A percentile compares a stretch with the other conserved stretches of the same genome.
phyloP scores from a whole-genome alignment of 2,329 filamentous ascomycete genomes.

The Clarireedia monteithiana region DNA sequence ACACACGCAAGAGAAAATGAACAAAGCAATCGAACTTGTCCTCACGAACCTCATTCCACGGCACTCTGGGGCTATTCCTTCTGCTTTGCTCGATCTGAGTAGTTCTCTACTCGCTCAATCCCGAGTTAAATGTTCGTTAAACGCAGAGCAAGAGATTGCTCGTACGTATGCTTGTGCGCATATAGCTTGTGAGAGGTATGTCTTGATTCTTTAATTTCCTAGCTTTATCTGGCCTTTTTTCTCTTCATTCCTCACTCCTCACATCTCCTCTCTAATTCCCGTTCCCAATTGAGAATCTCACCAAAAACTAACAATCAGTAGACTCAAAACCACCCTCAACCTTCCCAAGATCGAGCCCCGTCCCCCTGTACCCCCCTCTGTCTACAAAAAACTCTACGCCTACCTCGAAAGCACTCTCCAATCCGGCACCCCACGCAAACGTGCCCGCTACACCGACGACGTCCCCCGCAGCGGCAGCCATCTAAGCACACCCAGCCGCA shows the following conservation, averaged over 20 bases:
- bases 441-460: not conserved
- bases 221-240: not conserved
- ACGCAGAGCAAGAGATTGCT: slow-evolving; percentile 81
- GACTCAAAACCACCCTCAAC: slow-evolving; percentile 67
- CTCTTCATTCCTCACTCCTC: not conserved
- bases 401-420: slow-evolving; percentile 71
- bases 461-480: not conserved
- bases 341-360: slow-evolving; percentile 68
- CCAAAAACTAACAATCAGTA: slow-evolving; percentile 29
- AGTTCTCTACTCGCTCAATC: slow-evolving; percentile 73
- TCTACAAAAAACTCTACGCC: slow-evolving; percentile 77
- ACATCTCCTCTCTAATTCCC: not conserved
- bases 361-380: slow-evolving; percentile 68
- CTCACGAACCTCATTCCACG: slow-evolving; percentile 69
- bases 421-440: slow-evolving; percentile 20
- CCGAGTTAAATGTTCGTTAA: slow-evolving; percentile 68
- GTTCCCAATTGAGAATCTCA: slow-evolving; percentile 1
- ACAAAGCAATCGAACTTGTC: slow-evolving; percentile 64
- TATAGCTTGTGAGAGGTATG: slow-evolving; percentile 77
- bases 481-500: not conserved
- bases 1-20: slow-evolving; percentile 45
- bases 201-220: not conserved
- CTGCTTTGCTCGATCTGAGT: slow-evolving; percentile 63
- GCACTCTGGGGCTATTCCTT: slow-evolving; percentile 57
- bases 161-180: slow-evolving; percentile 78